Conservation (phyloP, 1,284 basidiomycete genomes). For the Sporisorium exsertum region DNA sequence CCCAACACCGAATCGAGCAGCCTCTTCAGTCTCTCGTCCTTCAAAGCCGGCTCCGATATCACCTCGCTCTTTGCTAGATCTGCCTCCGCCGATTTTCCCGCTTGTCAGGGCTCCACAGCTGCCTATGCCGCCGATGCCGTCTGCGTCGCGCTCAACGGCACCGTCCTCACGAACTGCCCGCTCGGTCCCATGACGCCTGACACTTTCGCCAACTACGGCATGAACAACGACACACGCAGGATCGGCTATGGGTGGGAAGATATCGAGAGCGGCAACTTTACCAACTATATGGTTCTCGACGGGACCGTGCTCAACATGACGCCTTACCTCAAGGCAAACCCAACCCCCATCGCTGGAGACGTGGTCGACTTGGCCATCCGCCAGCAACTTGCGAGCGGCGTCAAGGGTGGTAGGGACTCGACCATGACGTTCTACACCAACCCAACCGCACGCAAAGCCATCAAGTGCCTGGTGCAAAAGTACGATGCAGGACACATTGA, state of each 20-base stretch:
- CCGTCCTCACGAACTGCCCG: constrained; percentile 72
- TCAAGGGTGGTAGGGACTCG: constrained; percentile 82
- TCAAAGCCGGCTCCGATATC: constrained; percentile 82
- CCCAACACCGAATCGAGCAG: constrained; percentile 73
- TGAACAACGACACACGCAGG: constrained; percentile 43
- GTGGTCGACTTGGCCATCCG: constrained; percentile 86
- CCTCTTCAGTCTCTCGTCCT: constrained; percentile 73
- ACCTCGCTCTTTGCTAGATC: constrained; percentile 78
- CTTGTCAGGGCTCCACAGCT: constrained; percentile 71
- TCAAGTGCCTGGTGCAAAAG: constrained; percentile 62
- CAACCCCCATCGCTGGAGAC: constrained; percentile 78
- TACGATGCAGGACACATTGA: constrained; percentile 87
- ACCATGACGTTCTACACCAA: constrained; percentile 72
- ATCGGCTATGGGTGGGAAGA: constrained; percentile 67
- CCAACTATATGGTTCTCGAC: constrained; percentile 77
- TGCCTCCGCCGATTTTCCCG: constrained; percentile 71
- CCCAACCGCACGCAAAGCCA: constrained; percentile 43
- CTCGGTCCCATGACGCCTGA: constrained; percentile 69
- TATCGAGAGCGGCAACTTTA: constrained; percentile 47
- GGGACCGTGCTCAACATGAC: constrained; percentile 93
- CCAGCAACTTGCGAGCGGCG: constrained; percentile 74
- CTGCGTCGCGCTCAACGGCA: constrained; percentile 72
- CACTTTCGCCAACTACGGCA: constrained; percentile 39
- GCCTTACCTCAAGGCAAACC: constrained; percentile 84
- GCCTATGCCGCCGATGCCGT: constrained; percentile 80